These are phyloP conservation scores for Ceriops tagal DNA, from an alignment of 345 rosid species.

Conservation along the genomic window DNA sequence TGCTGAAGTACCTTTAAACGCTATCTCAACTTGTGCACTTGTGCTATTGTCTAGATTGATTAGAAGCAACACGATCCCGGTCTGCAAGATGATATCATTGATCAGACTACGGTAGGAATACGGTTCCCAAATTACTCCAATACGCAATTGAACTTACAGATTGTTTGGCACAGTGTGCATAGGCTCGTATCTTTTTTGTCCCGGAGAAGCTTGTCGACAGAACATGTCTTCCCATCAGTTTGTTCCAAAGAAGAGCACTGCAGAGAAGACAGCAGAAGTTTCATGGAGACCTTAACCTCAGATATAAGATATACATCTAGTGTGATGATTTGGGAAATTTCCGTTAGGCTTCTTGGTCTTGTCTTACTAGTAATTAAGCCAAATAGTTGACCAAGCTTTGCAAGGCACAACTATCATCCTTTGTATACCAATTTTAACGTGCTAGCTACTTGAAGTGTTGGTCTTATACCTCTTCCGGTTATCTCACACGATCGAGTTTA, in stretches of 20 bases:
- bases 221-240: slow-evolving; percentile 76
- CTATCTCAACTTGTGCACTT: slow-evolving; percentile 41
- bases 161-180: slow-evolving; percentile 76
- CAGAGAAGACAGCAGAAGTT: slow-evolving; percentile 20
- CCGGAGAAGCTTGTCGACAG: slow-evolving; percentile 60
- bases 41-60: slow-evolving; percentile 72
- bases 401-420: not conserved
- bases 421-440: not conserved
- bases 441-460: not conserved
- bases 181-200: slow-evolving; percentile 62
- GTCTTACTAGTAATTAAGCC: not conserved
- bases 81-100: slow-evolving; percentile 42
- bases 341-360: not conserved
- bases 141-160: slow-evolving; percentile 44
- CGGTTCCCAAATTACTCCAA: not conserved
- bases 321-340: not conserved
- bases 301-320: not conserved
- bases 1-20: slow-evolving; percentile 31
- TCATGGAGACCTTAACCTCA: not conserved
- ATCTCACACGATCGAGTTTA: not conserved
- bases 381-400: not conserved
- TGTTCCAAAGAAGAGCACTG: slow-evolving; percentile 94
- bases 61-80: slow-evolving; percentile 60
- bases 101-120: slow-evolving; percentile 8
- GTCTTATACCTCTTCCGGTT: not conserved